Evolutionary conservation across 2,329 filamentous ascomycete species (phyloP), one percentile per base, ranked within the genome.

Genomic region (Trichoderma arundinaceum): DNA sequence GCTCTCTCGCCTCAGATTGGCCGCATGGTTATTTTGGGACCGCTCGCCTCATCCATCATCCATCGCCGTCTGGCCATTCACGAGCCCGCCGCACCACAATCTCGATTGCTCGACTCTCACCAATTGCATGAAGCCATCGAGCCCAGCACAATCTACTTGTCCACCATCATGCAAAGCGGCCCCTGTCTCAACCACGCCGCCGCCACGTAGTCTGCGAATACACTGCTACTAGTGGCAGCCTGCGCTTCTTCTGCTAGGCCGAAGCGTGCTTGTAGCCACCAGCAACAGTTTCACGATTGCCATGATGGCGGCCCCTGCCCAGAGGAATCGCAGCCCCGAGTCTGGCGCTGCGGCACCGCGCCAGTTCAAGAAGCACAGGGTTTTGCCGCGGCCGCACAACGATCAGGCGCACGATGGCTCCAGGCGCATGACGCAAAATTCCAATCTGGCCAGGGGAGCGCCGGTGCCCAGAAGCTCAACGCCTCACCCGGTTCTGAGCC

Each of bases 341-440:
- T 12, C 59, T 53, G 59, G 22, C 48, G n/a, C 39, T 62, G 39
- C 48, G 48, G 59, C 49, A 33, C 65, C 78, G 58, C 75, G 75
- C 66, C 78, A 78, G 68, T 82, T 83, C 74, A 82, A 78, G 70
- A 82, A 76, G 69, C 81, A 82, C 73, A 82, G 82, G 73, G 69
- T 75, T 56, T 71, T 83, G 28, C 81, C 81, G 67, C 76, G 72
- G 60, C 77, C 77, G 48, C 73, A 66, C 10, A 71, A 69, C 64
- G 72, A 75, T 46, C 71, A 70, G 59, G 63, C 67, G 2, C 66
- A 68, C 46, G 72, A 74, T 58, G 66, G 68, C 68, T 71, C 68
- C 66, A 73, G 69, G 69, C 71, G 61, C 69, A 66, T 62, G 48
- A 68, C 68, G 64, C 68, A 64, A 60, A 72, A 64, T 17, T 65